Evolutionary conservation across 108 stramenopile species (phyloP), one percentile per base, ranked within the genome.

Genomic region (Pseudonitzschia pungens): DNA sequence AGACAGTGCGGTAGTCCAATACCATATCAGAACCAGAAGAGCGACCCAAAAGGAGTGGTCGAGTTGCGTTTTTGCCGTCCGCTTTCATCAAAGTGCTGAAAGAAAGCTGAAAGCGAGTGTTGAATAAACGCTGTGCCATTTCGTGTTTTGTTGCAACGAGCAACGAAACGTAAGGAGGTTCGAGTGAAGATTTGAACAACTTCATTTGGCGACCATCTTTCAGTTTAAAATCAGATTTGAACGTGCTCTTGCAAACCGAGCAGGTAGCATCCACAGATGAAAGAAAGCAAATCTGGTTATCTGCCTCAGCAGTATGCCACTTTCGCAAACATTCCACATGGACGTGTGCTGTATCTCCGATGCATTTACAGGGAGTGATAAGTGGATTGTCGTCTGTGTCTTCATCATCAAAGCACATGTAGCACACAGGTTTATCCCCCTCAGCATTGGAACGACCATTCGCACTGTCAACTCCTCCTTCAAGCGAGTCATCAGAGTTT

Each of bases 351-450:
- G 92, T 92, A 75, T 92, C 92, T 29, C 94, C 94, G 43, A 70
- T 85, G 69, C 94, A 95, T 74, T 91, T 91, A 82, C 94, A 95
- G 9, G 94, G 94, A 26, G 92, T 88, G 33, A 95, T 93, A 73
- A 95, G 74, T 36, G 92, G 92, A 69, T 92, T 96, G 56, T 78
- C 77, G 27, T 84, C 80, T 12, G 90, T 83, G 74, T 97, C 91
- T 69, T 96, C 93, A 57, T 96, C 96, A 66, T 97, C 96, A 65
- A 97, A 98, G 76, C 97, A 98, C 96, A 97, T 97, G 92, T 98
- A 98, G 70, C 97, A 98, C 43, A 95, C 89, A 56, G 90, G 93
- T 42, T 62, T 85, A 64, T 95, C 95, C 24, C 84, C 87, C 22
- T 43, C 40, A 1, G 40, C 67, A 40, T 72, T 66, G 27, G 53